Conservation (phyloP, 2,329 filamentous ascomycete species). For the Daldinia eschscholtzii region DNA sequence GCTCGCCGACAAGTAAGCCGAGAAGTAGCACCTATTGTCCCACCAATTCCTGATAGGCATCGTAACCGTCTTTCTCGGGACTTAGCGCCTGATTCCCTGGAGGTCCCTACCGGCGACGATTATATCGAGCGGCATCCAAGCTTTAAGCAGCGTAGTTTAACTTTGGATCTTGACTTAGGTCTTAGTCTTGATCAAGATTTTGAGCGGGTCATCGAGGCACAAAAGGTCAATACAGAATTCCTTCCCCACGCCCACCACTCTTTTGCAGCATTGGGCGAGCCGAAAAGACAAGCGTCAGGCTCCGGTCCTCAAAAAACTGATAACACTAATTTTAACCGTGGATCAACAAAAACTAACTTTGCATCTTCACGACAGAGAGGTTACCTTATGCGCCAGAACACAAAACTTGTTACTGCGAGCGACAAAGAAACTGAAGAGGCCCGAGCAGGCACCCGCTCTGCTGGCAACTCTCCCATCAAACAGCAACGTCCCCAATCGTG, state of each 20-base stretch:
- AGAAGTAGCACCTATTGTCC: constrained; percentile 69
- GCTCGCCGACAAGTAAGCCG: constrained; percentile 86
- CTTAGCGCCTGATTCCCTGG: constrained; percentile 56
- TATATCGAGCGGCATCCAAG: constrained; percentile 75
- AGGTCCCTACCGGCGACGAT: constrained; percentile 56
- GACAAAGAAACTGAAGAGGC: constrained; percentile 74
- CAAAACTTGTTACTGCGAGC: constrained; percentile 94
- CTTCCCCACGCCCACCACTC: constrained; percentile 45
- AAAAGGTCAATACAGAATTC: constrained; percentile 83
- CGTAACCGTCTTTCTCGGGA: constrained; percentile 67
- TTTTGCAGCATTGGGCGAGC: constrained; percentile 47
- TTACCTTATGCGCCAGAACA: constrained; percentile 98
- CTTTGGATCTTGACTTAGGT: constrained; percentile 83
- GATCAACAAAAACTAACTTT: constrained; percentile 71
- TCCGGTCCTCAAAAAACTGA: constrained; percentile 43
- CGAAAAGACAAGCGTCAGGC: constrained; percentile 63
- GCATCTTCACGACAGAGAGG: constrained; percentile 82
- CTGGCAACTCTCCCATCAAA: constrained; percentile 77
- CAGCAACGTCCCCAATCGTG: constrained; percentile 88
- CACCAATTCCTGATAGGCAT: constrained; percentile 72
- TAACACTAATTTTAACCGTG: constrained; percentile 40
- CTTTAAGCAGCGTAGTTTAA: constrained; percentile 85
- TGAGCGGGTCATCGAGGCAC: constrained; percentile 91
- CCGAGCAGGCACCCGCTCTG: constrained; percentile 67
- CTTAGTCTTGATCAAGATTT: constrained; percentile 93